Percentiles rank a stretch among this genome's conserved stretches.
Conservation (phyloP, 495 filamentous ascomycete species). For the Trichoderma orchidacearum region DNA sequence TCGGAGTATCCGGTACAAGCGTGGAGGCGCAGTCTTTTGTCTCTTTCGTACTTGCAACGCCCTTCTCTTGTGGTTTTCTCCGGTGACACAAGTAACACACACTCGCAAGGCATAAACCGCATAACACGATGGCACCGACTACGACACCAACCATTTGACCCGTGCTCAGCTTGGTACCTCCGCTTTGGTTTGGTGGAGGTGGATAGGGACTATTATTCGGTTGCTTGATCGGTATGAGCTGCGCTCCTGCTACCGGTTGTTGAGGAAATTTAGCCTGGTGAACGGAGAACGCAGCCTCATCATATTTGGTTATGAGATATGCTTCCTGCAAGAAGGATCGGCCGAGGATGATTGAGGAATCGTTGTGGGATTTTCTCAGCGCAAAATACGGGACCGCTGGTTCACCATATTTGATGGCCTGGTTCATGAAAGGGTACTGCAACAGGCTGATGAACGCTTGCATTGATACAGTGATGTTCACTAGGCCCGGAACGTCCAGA, state of each 20-base stretch:
- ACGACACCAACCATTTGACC: slow-evolving; percentile 23
- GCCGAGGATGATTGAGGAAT: slow-evolving; percentile 50
- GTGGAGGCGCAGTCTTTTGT: slow-evolving; percentile 8
- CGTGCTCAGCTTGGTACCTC: slow-evolving; percentile 27
- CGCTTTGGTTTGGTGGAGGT: slow-evolving; percentile 11
- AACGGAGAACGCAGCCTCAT: slow-evolving; percentile 44
- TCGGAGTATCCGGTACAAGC: slow-evolving; percentile 6
- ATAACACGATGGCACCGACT: slow-evolving; percentile 27
- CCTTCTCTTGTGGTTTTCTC: slow-evolving; percentile 12
- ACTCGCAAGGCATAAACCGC: slow-evolving; percentile 20
- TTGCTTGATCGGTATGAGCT: slow-evolving; percentile 33
- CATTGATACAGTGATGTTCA: slow-evolving; percentile 51
- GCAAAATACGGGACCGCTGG: slow-evolving; percentile 47
- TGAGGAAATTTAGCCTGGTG: slow-evolving; percentile 40
- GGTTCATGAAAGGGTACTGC: slow-evolving; percentile 39
- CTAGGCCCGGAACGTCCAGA: slow-evolving; percentile 27
- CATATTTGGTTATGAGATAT: slow-evolving; percentile 55
- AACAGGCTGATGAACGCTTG: slow-evolving; percentile 48
- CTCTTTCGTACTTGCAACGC: slow-evolving; percentile 4
- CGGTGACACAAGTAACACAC: slow-evolving; percentile 19
- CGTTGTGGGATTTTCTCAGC: slow-evolving; percentile 30
- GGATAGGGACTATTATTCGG: slow-evolving; percentile 32
- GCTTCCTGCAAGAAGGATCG: slow-evolving; percentile 57
- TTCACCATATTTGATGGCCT: slow-evolving; percentile 27
- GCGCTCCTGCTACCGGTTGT: slow-evolving; percentile 25